Evolutionary conservation across 2,329 filamentous ascomycete species (phyloP).

Genomic region (Epichloe sylvatica): DNA sequence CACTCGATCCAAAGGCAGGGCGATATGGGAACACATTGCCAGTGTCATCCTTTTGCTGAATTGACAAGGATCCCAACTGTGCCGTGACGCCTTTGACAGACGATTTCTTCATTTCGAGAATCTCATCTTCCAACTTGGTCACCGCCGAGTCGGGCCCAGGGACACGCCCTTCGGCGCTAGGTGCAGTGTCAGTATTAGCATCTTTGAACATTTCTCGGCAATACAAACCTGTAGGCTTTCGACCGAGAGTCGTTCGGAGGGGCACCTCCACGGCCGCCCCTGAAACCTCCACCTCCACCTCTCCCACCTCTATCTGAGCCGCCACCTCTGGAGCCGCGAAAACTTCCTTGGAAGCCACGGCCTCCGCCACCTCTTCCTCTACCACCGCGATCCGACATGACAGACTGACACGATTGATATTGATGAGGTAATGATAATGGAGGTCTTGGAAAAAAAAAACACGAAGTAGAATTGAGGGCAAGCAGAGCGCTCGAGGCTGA

Average conservation of each 20-base stretch:
- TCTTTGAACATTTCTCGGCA: too few species aligned
- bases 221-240: constrained; percentile 9
- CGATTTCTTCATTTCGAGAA: constrained; percentile 19
- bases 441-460: too few species aligned
- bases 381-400: constrained; percentile 17
- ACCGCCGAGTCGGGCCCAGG: constrained; percentile 15
- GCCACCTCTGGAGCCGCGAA: constrained; percentile 7
- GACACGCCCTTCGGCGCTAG: constrained; percentile 12
- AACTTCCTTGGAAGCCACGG: constrained; percentile 6
- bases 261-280: constrained; percentile 12
- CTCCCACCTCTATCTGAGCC: constrained; percentile 7
- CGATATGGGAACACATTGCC: constrained; percentile 28
- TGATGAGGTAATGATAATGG: background rate
- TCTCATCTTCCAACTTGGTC: constrained; percentile 26
- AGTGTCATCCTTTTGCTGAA: constrained; percentile 11
- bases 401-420: background rate
- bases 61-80: constrained; percentile 23
- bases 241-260: constrained; percentile 10
- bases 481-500: background rate
- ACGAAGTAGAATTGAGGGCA: background rate
- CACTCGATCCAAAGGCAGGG: constrained; percentile 34
- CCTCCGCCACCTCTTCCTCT: constrained; percentile 10
- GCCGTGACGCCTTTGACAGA: constrained; percentile 17
- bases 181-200: background rate
- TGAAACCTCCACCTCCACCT: constrained; percentile 3